These are phyloP conservation scores for Castanopsis chinensis DNA, from an alignment of 306 rosid genomes.

Conservation along the genomic window DNA sequence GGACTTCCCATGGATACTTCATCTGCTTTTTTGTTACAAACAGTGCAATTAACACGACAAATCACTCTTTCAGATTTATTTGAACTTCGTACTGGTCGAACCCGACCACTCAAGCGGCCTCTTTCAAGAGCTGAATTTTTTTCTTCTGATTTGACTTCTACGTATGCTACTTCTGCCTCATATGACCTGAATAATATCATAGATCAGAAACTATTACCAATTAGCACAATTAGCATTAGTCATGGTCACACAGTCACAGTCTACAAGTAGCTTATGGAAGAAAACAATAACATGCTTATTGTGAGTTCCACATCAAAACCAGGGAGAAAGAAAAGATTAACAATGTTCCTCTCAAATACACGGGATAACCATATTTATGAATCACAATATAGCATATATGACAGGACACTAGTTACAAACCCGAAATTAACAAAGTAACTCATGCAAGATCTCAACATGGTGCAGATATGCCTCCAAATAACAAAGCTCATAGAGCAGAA, in stretches of 20 bases:
- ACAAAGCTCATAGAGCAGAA: neutral
- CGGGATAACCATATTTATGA: no score
- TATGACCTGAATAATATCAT: constrained; percentile 58
- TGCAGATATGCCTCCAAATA: neutral
- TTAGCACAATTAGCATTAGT: neutral
- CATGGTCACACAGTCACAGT: neutral
- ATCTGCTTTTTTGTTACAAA: constrained; percentile 52
- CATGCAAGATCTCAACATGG: neutral
- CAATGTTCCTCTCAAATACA: neutral
- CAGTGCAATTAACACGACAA: constrained; percentile 70
- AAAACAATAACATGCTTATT: neutral
- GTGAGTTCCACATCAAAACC: neutral
- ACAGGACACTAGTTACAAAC: neutral
- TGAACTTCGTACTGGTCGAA: constrained; percentile 27
- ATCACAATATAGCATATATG: neutral
- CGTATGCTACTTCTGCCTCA: constrained; percentile 79
- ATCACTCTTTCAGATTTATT: constrained; percentile 42
- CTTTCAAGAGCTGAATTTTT: constrained; percentile 36
- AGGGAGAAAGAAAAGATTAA: neutral
- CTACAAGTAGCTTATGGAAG: neutral
- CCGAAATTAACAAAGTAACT: neutral
- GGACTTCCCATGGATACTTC: constrained; percentile 26
- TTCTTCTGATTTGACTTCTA: constrained; percentile 69
- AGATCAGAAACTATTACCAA: neutral
- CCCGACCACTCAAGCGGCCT: constrained; percentile 23